phyloP scores from a whole-genome alignment of 2,329 filamentous ascomycete genomes.

The Davidsoniella virescens region DNA sequence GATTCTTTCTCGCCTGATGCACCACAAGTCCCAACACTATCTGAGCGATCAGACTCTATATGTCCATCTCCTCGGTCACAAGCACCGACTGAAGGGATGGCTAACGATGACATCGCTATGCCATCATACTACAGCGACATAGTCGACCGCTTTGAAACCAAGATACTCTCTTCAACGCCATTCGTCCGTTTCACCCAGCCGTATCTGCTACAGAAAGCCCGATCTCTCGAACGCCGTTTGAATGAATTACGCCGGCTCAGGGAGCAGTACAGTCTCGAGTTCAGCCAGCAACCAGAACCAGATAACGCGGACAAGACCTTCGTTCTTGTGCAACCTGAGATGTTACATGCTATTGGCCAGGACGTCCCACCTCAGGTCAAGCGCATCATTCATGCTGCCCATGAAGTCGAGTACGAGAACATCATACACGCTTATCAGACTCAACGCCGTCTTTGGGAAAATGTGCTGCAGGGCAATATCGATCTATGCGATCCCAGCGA shows the following conservation, averaged over 20 bases:
- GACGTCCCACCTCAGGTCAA: slow-evolving; percentile 73
- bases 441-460: slow-evolving; percentile 91
- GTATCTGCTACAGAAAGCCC: slow-evolving; percentile 78
- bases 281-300: slow-evolving; percentile 21
- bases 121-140: slow-evolving; percentile 91
- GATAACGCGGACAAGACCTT: slow-evolving; percentile 49
- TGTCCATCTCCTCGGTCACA: too few species aligned
- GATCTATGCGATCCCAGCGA: slow-evolving; percentile 89
- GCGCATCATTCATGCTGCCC: slow-evolving; percentile 85
- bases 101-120: slow-evolving; percentile 52
- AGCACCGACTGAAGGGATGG: too few species aligned
- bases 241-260: slow-evolving; percentile 68
- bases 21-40: too few species aligned
- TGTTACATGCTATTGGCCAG: slow-evolving; percentile 74
- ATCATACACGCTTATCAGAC: slow-evolving; percentile 86
- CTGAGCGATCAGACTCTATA: too few species aligned
- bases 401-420: slow-evolving; percentile 94
- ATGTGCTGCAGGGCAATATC: slow-evolving; percentile 73
- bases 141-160: slow-evolving; percentile 83
- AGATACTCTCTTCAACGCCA: slow-evolving; percentile 83
- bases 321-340: slow-evolving; percentile 82
- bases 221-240: slow-evolving; percentile 76
- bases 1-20: too few species aligned
- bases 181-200: slow-evolving; percentile 93
- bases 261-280: slow-evolving; percentile 37